phyloP scores from a whole-genome alignment of 768 basidiomycete genomes.

The Cytidiella melzeri region DNA sequence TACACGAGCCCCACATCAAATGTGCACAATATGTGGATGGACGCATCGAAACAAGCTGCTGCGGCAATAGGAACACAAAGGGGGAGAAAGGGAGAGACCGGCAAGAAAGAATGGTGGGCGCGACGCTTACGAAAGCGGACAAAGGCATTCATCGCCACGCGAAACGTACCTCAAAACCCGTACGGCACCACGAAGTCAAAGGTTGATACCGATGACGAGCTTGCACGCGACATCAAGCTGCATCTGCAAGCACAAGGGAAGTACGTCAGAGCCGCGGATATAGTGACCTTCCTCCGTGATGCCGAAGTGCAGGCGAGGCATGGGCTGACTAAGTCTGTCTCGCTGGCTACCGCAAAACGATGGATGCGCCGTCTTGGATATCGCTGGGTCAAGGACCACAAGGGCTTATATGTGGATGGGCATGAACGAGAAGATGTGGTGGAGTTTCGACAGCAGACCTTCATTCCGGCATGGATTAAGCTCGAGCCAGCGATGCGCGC shows the following conservation, averaged over 20 bases:
- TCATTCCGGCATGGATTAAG: conserved; percentile 19
- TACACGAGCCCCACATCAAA: too few relatives aligned
- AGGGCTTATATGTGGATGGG: conserved; percentile 16
- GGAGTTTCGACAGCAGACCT: conserved; percentile 9
- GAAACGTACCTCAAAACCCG: too few relatives aligned
- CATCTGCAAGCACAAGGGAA: conserved; percentile 4
- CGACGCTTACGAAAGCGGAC: too few relatives aligned
- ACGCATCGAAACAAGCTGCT: too few relatives aligned
- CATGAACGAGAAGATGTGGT: conserved; percentile 14
- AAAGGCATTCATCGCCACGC: too few relatives aligned
- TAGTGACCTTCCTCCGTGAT: not conserved
- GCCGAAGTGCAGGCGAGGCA: not conserved
- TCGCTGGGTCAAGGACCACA: not conserved
- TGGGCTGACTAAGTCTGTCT: not conserved
- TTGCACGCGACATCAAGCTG: not conserved
- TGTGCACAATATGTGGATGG: too few relatives aligned
- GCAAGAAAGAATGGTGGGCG: too few relatives aligned
- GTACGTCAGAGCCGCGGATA: conserved; percentile 4
- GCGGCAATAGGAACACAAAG: too few relatives aligned
- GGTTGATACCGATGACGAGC: not conserved
- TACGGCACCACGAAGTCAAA: too few relatives aligned
- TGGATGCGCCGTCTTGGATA: conserved; percentile 13
- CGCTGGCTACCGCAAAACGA: conserved; percentile 1
- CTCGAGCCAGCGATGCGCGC: conserved; percentile 3
- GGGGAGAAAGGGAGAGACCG: too few relatives aligned